A percentile compares a stretch with the other conserved stretches of the same genome.
phyloP scores from a whole-genome alignment of 257 asterid genomes.

The Solanum ahanhuiri region DNA sequence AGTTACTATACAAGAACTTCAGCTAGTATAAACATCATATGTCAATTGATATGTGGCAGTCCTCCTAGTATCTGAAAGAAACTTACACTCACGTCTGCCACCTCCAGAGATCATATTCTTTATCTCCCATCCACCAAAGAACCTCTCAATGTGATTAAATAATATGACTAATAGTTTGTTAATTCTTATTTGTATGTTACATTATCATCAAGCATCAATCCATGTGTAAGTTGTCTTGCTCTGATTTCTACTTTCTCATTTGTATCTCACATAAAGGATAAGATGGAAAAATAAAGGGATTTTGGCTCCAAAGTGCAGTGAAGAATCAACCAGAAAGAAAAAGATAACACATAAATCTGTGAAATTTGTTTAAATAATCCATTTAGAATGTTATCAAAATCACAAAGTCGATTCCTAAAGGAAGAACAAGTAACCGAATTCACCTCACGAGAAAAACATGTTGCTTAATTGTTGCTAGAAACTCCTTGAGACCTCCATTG shows the following conservation, averaged over 20 bases:
- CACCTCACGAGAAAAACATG: constrained; percentile 79
- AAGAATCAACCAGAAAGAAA: neutral
- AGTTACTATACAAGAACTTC: neutral
- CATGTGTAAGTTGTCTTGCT: neutral
- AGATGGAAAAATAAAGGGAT: neutral
- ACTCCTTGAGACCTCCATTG: constrained; percentile 93
- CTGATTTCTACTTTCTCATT: neutral
- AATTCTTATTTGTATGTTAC: neutral
- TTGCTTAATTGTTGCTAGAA: constrained; percentile 79
- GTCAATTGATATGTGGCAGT: neutral
- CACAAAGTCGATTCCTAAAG: neutral
- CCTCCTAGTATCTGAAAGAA: neutral
- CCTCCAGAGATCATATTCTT: neutral
- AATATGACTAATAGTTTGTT: neutral
- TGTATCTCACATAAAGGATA: neutral
- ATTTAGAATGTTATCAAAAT: neutral
- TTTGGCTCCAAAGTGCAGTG: neutral
- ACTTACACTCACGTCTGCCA: neutral
- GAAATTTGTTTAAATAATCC: neutral
- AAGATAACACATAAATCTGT: neutral
- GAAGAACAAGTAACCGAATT: constrained; percentile 11
- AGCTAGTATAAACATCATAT: neutral
- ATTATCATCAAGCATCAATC: neutral
- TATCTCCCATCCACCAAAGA: neutral
- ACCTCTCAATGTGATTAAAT: neutral